phyloP scores from a whole-genome alignment of 1,284 basidiomycete genomes.

The Phylloboletellus chloephorus region DNA sequence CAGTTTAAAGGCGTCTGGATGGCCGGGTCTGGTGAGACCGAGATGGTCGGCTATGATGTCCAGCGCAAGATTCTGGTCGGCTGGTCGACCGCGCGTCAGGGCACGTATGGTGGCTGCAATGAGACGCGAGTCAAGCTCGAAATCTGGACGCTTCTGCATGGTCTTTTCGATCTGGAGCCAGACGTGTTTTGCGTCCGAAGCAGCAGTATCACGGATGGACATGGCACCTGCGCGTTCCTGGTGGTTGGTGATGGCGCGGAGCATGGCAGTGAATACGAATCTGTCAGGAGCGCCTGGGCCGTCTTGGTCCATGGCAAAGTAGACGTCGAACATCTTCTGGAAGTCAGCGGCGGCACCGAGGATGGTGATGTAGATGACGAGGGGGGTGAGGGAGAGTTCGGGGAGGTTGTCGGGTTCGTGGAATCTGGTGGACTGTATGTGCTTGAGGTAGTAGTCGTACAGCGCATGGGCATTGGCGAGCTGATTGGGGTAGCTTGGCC shows the following conservation, averaged over 20 bases:
- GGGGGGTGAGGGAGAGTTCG: conserved; percentile 43
- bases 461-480: conserved; percentile 54
- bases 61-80: conserved; percentile 60
- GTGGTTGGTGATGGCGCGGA: conserved; percentile 43
- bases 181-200: conserved; percentile 57
- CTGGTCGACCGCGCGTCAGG: conserved; percentile 46
- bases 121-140: conserved; percentile 48
- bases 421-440: conserved; percentile 44
- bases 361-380: conserved; percentile 58
- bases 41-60: conserved; percentile 57
- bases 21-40: conserved; percentile 48
- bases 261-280: conserved; percentile 57
- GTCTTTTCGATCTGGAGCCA: conserved; percentile 60
- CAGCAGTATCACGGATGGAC: conserved; percentile 20
- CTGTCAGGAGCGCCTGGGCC: conserved; percentile 54
- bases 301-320: conserved; percentile 53
- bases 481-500: conserved; percentile 51
- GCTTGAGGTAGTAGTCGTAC: conserved; percentile 49
- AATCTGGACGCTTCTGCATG: conserved; percentile 38
- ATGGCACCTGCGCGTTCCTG: conserved; percentile 18
- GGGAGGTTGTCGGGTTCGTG: conserved; percentile 39
- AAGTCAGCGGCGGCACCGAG: conserved; percentile 52
- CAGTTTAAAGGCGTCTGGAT: conserved; percentile 34
- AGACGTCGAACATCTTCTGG: conserved; percentile 68
- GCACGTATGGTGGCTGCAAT: conserved; percentile 47